Evolutionary conservation across 768 basidiomycete species (phyloP), one percentile per base, ranked within the genome.

Genomic region (Lentinula aciculospora): DNA sequence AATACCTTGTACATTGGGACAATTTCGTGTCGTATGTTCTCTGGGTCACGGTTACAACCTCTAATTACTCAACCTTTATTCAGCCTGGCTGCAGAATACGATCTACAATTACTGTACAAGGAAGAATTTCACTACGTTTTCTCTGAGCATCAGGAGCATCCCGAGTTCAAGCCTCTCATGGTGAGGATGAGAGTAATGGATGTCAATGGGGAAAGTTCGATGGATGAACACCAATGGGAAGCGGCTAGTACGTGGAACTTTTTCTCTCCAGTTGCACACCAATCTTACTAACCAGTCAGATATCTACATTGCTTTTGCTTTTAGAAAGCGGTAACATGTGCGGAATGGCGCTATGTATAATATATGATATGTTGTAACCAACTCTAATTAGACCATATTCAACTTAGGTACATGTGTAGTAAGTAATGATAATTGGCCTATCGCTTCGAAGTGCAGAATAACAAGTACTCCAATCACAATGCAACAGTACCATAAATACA

Each of bases 191-290:
- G 86, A 61, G 97, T 99, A 28, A 83, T 97, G 42, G 88, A 97
- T 66, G 73, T 76, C 17, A 80, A 88, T 40, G 94, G 94, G 1
- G 89, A 89, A 72, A 95, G 92, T 66, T 75, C 90, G 54, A 97
- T 98, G 92, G 85, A 94, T 62, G 89, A 90, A 63, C 88, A 91
- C 64, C 95, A 98, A 72, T 97, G 96, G 92, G 94, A 98, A 66
- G 96, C 96, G 61, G 94, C 94, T n/a, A 98, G 97, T 98, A 72
- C 72, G 94, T 83, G 12, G 42, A 57, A 46, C 46, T 32, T 32
- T 48, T 54, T 50, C 51, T 60, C 8, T 15, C 13, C 32, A 21
- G 29, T 17, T 42, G 40, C 8, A 21, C 13, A 36, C 17, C 0
- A 4, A 32, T 32, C 36, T 53, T 8, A 53, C 23, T 13, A 39